A percentile compares a stretch with the other conserved stretches of the same genome.
These are phyloP conservation scores for Yamadazyma kanchanaburiensis DNA, from an alignment of 1,139 yeast genomes.

Conservation along the genomic window DNA sequence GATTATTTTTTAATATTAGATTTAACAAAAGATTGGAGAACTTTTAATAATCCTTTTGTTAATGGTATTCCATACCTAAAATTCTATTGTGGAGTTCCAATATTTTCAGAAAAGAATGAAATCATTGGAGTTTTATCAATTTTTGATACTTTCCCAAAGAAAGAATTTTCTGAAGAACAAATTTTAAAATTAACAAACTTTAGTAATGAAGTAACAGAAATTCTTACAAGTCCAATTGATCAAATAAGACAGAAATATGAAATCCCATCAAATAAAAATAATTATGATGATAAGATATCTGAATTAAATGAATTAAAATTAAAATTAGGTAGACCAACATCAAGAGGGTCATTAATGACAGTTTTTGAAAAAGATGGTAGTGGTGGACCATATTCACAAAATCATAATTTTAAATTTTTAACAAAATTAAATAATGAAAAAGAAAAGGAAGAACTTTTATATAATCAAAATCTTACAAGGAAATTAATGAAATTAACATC, in stretches of 20 bases:
- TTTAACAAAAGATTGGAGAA: conserved; percentile 68
- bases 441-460: conserved; percentile 15
- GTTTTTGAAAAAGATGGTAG: conserved; percentile 62
- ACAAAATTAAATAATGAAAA: conserved; percentile 19
- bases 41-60: conserved; percentile 56
- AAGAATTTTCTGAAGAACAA: conserved; percentile 30
- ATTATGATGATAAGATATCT: conserved; percentile 11
- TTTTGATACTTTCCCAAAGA: conserved; percentile 49
- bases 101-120: conserved; percentile 34
- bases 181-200: conserved; percentile 31
- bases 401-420: conserved; percentile 40
- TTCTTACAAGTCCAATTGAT: conserved; percentile 34
- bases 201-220: conserved; percentile 42
- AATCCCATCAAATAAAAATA: conserved; percentile 1
- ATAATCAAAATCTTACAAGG: conserved; percentile 28
- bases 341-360: conserved; percentile 32
- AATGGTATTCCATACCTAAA: conserved; percentile 55
- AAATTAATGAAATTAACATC: conserved; percentile 38
- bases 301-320: conserved; percentile 26
- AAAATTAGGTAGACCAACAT: conserved; percentile 56
- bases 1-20: conserved; percentile 53
- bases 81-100: conserved; percentile 65
- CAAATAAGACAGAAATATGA: conserved; percentile 9
- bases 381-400: conserved; percentile 54
- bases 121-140: conserved; percentile 60